Evolutionary conservation across 192 early-diverging fungal species (phyloP).

Genomic region (Dissophora ornata): DNA sequence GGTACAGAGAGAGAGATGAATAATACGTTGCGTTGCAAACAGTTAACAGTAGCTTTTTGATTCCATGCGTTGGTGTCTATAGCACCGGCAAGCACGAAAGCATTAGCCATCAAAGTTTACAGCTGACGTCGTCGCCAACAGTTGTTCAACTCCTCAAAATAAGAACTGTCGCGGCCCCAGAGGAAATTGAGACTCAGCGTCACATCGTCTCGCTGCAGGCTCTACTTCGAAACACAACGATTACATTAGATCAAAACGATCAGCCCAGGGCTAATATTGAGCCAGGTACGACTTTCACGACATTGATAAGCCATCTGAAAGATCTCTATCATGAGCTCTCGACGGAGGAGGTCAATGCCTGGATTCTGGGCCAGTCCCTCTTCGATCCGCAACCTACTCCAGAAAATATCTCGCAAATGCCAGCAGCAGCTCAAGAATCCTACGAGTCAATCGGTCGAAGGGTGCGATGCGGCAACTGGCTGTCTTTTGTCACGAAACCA

Average conservation of each 20-base stretch:
- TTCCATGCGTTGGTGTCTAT: no score
- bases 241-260: constrained; percentile 26
- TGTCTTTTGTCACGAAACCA: constrained; percentile 54
- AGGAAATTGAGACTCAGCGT: constrained; percentile 14
- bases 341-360: constrained; percentile 39
- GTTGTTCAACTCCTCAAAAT: constrained; percentile 20
- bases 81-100: no score
- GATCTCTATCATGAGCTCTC: constrained; percentile 24
- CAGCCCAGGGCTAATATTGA: constrained; percentile 29
- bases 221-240: constrained; percentile 14
- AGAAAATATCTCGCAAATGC: constrained; percentile 12
- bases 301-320: constrained; percentile 34
- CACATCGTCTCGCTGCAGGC: constrained; percentile 34
- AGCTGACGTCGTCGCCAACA: constrained; percentile 1
- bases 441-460: constrained; percentile 31
- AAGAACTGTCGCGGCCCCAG: constrained; percentile 2
- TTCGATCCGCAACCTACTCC: constrained; percentile 35
- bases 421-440: constrained; percentile 16
- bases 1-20: no score
- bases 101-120: no score
- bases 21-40: no score
- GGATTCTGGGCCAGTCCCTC: constrained; percentile 41
- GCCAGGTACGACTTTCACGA: constrained; percentile 30
- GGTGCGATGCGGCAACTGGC: constrained; percentile 75
- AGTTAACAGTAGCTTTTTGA: no score